These are phyloP conservation scores for Picea sitchensis DNA, from an alignment of 75 land plant genomes.

Conservation along the genomic window DNA sequence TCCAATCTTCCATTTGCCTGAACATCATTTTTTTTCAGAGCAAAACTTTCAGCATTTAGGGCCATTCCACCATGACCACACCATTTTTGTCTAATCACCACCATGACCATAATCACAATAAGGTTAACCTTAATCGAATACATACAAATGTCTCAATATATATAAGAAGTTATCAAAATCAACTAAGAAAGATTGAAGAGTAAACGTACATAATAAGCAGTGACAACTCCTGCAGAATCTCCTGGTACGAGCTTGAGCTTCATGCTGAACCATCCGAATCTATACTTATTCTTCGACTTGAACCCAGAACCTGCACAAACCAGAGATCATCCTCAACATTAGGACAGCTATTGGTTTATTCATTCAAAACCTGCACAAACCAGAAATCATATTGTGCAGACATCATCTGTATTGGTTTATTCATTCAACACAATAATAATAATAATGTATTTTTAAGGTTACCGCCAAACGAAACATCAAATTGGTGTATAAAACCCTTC, in stretches of 20 bases:
- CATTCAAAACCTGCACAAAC: background rate
- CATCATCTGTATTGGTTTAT: background rate
- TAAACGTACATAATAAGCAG: conserved; percentile 65
- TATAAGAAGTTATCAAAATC: background rate
- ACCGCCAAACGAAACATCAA: too few species aligned
- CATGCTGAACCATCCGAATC: conserved; percentile 89
- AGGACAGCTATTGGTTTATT: background rate
- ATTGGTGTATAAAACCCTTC: too few species aligned
- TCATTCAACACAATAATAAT: background rate
- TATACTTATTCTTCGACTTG: conserved; percentile 58
- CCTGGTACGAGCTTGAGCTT: conserved; percentile 83
- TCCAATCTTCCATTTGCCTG: background rate
- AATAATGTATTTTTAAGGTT: too few species aligned
- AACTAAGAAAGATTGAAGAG: background rate
- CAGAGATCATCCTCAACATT: background rate
- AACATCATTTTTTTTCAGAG: background rate
- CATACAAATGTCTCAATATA: background rate
- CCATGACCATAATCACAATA: background rate
- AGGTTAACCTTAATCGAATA: background rate
- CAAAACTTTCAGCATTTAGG: background rate
- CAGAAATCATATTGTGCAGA: too few species aligned
- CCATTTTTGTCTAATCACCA: too few species aligned
- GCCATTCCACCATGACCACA: background rate
- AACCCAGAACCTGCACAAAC: conserved; percentile 64
- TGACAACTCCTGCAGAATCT: conserved; percentile 83